phyloP scores from a whole-genome alignment of 768 basidiomycete species.

The Scleroderma bovista region DNA sequence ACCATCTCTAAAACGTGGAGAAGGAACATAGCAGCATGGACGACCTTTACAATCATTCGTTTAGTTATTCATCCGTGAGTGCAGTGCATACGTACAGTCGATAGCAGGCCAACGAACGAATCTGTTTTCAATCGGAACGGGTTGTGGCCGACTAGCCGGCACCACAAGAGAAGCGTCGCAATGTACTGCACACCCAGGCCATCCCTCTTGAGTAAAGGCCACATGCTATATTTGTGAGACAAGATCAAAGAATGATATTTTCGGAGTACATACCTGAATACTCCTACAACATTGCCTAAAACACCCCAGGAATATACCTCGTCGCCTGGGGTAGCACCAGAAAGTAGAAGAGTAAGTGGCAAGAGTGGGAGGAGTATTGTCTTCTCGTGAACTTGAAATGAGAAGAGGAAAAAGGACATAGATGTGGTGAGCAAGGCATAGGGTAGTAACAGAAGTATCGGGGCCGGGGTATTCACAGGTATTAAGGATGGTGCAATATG shows the following conservation, averaged over 20 bases:
- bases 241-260: neutral
- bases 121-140: constrained; percentile 43
- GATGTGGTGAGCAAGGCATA: constrained; percentile 76
- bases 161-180: constrained; percentile 70
- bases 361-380: constrained; percentile 81
- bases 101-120: constrained; percentile 49
- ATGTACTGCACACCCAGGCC: constrained; percentile 72
- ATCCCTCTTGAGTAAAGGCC: constrained; percentile 80
- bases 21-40: constrained; percentile 47
- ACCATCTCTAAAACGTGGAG: constrained; percentile 64
- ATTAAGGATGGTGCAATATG: neutral
- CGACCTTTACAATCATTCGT: constrained; percentile 29
- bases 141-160: constrained; percentile 72
- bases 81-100: constrained; percentile 35
- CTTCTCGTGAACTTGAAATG: constrained; percentile 97
- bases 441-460: constrained; percentile 65
- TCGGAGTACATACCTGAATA: constrained; percentile 65
- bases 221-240: constrained; percentile 60
- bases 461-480: constrained; percentile 30
- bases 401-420: constrained; percentile 93
- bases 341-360: constrained; percentile 76
- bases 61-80: constrained; percentile 1
- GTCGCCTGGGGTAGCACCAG: constrained; percentile 30
- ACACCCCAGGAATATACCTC: constrained; percentile 26
- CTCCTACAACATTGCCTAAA: constrained; percentile 70